Evolutionary conservation across 345 rosid genomes (phyloP).

Genomic region (Eucalyptus curtisii): DNA sequence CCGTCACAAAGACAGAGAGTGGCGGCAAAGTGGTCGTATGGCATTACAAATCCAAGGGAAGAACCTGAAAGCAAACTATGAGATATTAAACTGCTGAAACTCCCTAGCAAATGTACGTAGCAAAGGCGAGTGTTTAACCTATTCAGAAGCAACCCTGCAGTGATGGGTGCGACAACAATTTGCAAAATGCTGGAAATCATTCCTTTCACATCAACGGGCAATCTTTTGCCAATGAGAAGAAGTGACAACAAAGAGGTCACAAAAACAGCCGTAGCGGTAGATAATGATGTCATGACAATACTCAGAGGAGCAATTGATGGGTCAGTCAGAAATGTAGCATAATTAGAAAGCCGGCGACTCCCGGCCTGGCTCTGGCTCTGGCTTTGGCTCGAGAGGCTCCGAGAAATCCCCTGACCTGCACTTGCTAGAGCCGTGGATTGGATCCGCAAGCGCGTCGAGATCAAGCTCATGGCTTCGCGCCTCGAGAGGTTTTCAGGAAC

Average conservation of each 20-base stretch:
- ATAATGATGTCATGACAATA: slow-evolving; percentile 88
- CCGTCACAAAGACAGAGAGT: slow-evolving; percentile 66
- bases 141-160: slow-evolving; percentile 75
- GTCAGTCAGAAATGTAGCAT: slow-evolving; percentile 79
- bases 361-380: neutral
- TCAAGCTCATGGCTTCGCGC: neutral
- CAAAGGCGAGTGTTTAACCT: slow-evolving; percentile 17
- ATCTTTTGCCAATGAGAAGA: slow-evolving; percentile 72
- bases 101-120: neutral
- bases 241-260: slow-evolving; percentile 76
- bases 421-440: slow-evolving; percentile 10
- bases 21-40: slow-evolving; percentile 61
- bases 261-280: slow-evolving; percentile 77
- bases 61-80: slow-evolving; percentile 28
- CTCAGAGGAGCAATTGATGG: slow-evolving; percentile 78
- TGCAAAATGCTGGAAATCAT: slow-evolving; percentile 83
- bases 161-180: slow-evolving; percentile 78
- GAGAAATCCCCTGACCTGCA: slow-evolving; percentile 26
- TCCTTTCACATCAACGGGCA: slow-evolving; percentile 84
- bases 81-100: neutral
- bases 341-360: slow-evolving; percentile 40
- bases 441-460: neutral
- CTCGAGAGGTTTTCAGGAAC: neutral
- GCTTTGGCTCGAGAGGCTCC: slow-evolving; percentile 9
- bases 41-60: slow-evolving; percentile 52